These are phyloP conservation scores for Fusarium vanettenii DNA, from an alignment of 2,329 filamentous ascomycete genomes.

Conservation along the genomic window DNA sequence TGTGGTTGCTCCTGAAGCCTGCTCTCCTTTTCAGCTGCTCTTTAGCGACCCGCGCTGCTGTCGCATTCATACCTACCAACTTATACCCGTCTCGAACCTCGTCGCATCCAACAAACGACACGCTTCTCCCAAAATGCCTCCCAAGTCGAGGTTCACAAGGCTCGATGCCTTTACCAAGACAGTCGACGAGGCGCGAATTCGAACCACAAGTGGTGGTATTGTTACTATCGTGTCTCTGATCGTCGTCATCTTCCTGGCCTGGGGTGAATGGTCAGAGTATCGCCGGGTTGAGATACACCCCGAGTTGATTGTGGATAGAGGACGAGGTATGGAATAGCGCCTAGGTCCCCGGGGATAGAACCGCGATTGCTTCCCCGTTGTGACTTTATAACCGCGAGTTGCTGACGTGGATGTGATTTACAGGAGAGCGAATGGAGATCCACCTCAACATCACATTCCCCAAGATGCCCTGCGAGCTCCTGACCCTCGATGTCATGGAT, in stretches of 20 bases:
- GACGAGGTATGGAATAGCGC: conserved; percentile 73
- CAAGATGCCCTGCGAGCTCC: conserved; percentile 90
- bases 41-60: conserved; percentile 16
- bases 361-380: background rate
- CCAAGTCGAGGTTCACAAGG: conserved; percentile 93
- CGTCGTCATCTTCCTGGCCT: conserved; percentile 87
- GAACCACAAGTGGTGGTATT: conserved; percentile 94
- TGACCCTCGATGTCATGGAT: conserved; percentile 99
- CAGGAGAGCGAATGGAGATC: conserved; percentile 98
- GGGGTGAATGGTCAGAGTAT: conserved; percentile 98
- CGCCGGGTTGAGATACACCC: conserved; percentile 86
- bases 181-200: conserved; percentile 95
- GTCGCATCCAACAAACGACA: conserved; percentile 8
- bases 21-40: conserved; percentile 33
- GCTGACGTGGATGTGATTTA: conserved; percentile 35
- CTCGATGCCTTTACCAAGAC: conserved; percentile 99
- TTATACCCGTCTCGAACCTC: conserved; percentile 17
- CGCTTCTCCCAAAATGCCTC: conserved; percentile 71
- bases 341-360: background rate
- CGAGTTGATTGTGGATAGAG: conserved; percentile 96
- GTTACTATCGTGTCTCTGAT: conserved; percentile 93
- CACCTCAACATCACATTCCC: conserved; percentile 98
- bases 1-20: background rate
- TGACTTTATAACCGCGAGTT: background rate
- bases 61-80: conserved; percentile 12